These are phyloP conservation scores for Tephrocybe sp. DNA, from an alignment of 768 basidiomycete genomes.

Conservation along the genomic window DNA sequence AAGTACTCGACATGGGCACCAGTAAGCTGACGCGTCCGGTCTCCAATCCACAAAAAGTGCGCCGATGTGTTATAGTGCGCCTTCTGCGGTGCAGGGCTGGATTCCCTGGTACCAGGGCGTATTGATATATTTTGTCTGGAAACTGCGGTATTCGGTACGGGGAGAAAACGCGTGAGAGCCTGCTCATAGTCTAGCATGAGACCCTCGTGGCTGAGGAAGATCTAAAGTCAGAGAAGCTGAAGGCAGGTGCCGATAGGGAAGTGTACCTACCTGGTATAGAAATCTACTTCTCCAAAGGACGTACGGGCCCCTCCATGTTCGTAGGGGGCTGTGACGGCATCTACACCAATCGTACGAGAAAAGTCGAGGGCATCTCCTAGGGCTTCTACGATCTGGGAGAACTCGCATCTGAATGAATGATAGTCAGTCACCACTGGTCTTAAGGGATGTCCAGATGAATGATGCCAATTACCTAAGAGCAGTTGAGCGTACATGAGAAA, in stretches of 20 bases:
- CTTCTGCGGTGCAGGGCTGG: constrained; percentile 17
- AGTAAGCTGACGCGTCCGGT: constrained; percentile 87
- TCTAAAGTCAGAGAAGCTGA: neutral
- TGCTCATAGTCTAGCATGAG: constrained; percentile 92
- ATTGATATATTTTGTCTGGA: too few species aligned
- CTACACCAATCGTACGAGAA: constrained; percentile 82
- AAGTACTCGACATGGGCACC: constrained; percentile 98
- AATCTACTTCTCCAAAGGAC: constrained; percentile 84
- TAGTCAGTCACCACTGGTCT: neutral
- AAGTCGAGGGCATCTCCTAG: constrained; percentile 94
- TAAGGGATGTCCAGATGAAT: too few species aligned
- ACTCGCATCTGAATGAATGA: constrained; percentile 57
- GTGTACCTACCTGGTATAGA: constrained; percentile 77
- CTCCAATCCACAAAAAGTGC: constrained; percentile 97
- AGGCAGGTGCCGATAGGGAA: constrained; percentile 8
- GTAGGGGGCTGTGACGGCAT: constrained; percentile 47
- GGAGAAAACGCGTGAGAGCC: constrained; percentile 77
- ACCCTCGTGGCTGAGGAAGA: constrained; percentile 77
- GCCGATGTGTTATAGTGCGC: constrained; percentile 88
- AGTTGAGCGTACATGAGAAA: constrained; percentile 86
- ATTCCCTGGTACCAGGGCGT: too few species aligned
- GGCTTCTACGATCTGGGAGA: constrained; percentile 80
- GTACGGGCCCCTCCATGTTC: constrained; percentile 72
- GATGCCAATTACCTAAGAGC: constrained; percentile 70
- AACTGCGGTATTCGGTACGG: constrained; percentile 28